Evolutionary conservation across 2,329 filamentous ascomycete genomes (phyloP).

Genomic region (Botrytis elliptica): DNA sequence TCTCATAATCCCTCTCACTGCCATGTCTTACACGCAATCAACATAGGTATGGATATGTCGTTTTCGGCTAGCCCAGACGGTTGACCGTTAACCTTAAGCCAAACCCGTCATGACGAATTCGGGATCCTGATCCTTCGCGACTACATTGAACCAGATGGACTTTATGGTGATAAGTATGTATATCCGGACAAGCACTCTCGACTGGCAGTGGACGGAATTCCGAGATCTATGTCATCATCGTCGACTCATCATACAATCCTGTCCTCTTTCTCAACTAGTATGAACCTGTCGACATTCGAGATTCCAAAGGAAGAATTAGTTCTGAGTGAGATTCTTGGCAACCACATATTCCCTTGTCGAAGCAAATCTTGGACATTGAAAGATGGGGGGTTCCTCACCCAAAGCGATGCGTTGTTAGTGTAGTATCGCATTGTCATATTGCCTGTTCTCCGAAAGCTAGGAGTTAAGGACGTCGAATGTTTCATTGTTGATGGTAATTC

Average conservation of each 20-base stretch:
- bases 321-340: constrained; percentile 6
- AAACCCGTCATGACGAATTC: not conserved
- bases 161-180: not conserved
- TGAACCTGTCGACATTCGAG: not conserved
- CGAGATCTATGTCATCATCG: not conserved
- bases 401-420: not conserved
- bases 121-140: not conserved
- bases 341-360: not conserved
- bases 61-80: not conserved
- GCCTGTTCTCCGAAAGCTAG: not conserved
- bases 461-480: not conserved
- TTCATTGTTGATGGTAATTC: no score
- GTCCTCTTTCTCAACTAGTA: not conserved
- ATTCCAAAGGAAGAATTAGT: not conserved
- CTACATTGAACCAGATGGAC: not conserved
- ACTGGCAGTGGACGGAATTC: not conserved
- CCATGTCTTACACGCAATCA: not conserved
- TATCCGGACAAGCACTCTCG: not conserved
- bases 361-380: not conserved
- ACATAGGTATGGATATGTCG: not conserved
- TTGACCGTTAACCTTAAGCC: not conserved
- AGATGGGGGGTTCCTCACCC: not conserved
- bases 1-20: not conserved
- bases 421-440: not conserved
- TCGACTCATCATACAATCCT: not conserved